These are phyloP conservation scores for Quercus phellos DNA, from an alignment of 331 rosid genomes.

Conservation along the genomic window DNA sequence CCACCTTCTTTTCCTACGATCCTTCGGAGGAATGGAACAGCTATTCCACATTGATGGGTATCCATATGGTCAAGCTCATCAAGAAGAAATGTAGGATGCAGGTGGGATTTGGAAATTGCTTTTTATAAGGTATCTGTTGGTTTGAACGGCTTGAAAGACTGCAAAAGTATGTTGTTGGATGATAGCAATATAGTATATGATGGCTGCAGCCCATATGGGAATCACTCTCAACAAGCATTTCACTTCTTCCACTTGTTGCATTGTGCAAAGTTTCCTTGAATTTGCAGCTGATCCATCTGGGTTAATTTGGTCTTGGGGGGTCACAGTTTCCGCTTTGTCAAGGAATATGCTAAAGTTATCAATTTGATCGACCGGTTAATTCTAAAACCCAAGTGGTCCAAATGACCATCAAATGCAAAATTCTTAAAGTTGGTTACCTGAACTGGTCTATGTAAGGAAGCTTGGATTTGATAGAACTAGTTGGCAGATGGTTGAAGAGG, in stretches of 20 bases:
- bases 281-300: no score
- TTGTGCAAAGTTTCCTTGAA: no score
- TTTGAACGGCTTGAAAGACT: constrained; percentile 83
- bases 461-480: constrained; percentile 48
- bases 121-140: constrained; percentile 43
- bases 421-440: constrained; percentile 39
- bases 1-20: constrained; percentile 56
- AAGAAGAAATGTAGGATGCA: constrained; percentile 48
- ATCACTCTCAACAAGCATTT: no score
- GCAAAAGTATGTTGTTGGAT: constrained; percentile 52
- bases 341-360: no score
- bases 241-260: no score
- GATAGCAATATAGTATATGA: constrained; percentile 43
- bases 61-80: constrained; percentile 51
- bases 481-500: constrained; percentile 41
- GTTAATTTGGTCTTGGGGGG: no score
- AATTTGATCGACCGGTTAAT: no score
- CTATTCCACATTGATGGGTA: constrained; percentile 59
- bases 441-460: constrained; percentile 62
- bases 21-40: constrained; percentile 47
- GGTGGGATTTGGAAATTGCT: constrained; percentile 63
- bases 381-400: no score
- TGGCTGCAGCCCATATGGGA: constrained; percentile 18
- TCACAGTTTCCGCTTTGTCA: no score
- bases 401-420: neutral